Evolutionary conservation across 768 basidiomycete genomes (phyloP), one percentile per base, ranked within the genome.

Genomic region (Cystofilobasidium capitatum): DNA sequence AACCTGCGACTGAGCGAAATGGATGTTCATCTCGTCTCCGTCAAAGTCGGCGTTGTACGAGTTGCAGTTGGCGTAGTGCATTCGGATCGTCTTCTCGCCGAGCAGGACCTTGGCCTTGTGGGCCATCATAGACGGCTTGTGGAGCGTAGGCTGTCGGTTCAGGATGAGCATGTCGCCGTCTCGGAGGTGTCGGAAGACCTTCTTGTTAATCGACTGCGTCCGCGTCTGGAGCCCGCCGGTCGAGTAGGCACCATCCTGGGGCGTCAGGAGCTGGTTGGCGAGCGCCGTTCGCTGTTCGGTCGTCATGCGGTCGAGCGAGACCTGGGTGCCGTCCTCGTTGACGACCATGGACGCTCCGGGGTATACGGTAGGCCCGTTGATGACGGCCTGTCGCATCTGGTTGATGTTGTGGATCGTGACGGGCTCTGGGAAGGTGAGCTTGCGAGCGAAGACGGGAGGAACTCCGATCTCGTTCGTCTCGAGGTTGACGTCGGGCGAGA

Each of bases 21-120:
- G 96, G 58, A 99, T 91, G 79, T 99, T 99, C 94, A 99, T 99
- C 77, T 99, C 94, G 79, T 94, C 91, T 71, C 91, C 91, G 72
- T 94, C 91, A 73, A 94, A 94, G 77, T 94, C 91, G 73, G 91
- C 91, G 73, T 98, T 98, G 77, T 98, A 98, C 1, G 94, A 98
- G 77, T 98, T 97, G 79, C 94, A 99, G 75, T 99, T 99, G 31
- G 96, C 94, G 75, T 99, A 99, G 80, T 99, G 96, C 93, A 99
- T 93, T 17, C 96, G 84, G 75, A 99, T 98, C 0, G 96, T 98
- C 81, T 97, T 99, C 79, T 99, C 96, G 31, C 94, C 96, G 70
- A 86, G 83, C 70, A 99, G 77, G 24, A 98, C 88, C 65, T 87
- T 86, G 20, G 94, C 94, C 72, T 84, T 88, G 76, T 99, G 96